Percentiles rank a stretch among this genome's conserved stretches.
These are phyloP conservation scores for Phytophthora boehmeriae DNA, from an alignment of 352 stramenopile genomes.

Conservation along the genomic window DNA sequence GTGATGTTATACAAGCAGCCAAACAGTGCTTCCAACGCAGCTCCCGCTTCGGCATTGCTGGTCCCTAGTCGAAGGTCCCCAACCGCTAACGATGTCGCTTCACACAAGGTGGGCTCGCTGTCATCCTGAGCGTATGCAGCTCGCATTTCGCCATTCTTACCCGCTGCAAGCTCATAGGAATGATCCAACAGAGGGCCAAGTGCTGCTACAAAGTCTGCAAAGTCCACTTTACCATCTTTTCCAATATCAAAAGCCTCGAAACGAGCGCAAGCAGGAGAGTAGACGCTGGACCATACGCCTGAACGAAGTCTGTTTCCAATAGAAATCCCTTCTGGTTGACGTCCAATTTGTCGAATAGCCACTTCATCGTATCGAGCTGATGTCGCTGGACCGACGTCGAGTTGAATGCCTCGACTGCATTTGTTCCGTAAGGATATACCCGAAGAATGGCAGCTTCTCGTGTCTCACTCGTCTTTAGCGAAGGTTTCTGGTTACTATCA, in stretches of 20 bases:
- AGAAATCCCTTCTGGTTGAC: constrained; percentile 42
- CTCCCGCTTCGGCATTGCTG: constrained; percentile 19
- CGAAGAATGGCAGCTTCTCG: constrained; percentile 30
- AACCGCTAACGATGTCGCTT: constrained; percentile 46
- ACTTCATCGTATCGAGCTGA: constrained; percentile 59
- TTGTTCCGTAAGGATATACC: constrained; percentile 71
- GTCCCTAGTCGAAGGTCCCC: constrained; percentile 44
- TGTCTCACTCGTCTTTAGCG: background rate
- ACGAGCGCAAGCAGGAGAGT: constrained; percentile 33
- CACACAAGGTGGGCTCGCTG: constrained; percentile 37
- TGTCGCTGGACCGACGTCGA: constrained; percentile 43
- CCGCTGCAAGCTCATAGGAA: constrained; percentile 36
- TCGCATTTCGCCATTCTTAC: constrained; percentile 5
- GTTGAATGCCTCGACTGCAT: constrained; percentile 56
- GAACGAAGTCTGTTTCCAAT: constrained; percentile 33
- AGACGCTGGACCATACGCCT: constrained; percentile 12
- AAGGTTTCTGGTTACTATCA: background rate
- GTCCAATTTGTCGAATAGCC: constrained; percentile 47
- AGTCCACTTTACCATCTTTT: constrained; percentile 52
- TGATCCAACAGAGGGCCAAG: constrained; percentile 62
- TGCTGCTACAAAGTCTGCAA: constrained; percentile 61
- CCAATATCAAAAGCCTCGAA: constrained; percentile 66
- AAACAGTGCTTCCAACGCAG: constrained; percentile 38
- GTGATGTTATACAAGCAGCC: constrained; percentile 35
- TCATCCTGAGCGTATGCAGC: background rate